Conservation (phyloP, 495 filamentous ascomycete species). For the Xylaria venustula region DNA sequence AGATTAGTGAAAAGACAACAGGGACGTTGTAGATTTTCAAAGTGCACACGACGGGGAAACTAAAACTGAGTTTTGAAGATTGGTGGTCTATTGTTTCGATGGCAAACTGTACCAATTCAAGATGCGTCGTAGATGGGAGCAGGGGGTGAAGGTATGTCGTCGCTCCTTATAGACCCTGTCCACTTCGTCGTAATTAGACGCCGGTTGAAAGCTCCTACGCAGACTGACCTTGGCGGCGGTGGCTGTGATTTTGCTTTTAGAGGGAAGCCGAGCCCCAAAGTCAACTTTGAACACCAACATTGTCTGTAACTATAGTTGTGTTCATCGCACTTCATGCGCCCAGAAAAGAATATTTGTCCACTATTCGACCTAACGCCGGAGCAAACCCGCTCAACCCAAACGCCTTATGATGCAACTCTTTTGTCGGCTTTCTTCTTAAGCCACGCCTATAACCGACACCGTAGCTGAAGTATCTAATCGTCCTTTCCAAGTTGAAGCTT, state of each 20-base stretch:
- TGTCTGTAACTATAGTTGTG: too few relatives aligned
- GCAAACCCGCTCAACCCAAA: conserved; percentile 21
- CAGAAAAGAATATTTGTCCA: background rate
- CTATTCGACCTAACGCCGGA: conserved; percentile 21
- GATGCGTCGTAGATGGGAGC: background rate
- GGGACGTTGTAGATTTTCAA: too few relatives aligned
- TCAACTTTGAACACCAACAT: too few relatives aligned
- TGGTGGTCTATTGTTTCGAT: background rate
- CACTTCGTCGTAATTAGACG: background rate
- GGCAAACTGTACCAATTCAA: background rate
- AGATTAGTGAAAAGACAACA: too few relatives aligned
- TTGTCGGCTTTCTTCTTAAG: background rate
- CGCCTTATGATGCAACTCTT: conserved; percentile 30
- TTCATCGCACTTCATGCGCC: background rate
- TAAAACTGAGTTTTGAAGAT: background rate
- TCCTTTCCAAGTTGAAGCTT: conserved; percentile 37
- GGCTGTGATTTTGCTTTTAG: too few relatives aligned
- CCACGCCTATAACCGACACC: too few relatives aligned
- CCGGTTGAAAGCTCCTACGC: too few relatives aligned
- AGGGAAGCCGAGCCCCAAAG: too few relatives aligned
- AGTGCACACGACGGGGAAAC: background rate
- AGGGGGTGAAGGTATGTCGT: background rate
- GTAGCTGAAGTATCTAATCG: background rate
- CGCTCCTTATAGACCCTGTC: background rate
- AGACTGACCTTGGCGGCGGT: too few relatives aligned